Evolutionary conservation across 2,329 filamentous ascomycete genomes (phyloP), one percentile per base, ranked within the genome.

Genomic region (Ophioceras dolichostomum): DNA sequence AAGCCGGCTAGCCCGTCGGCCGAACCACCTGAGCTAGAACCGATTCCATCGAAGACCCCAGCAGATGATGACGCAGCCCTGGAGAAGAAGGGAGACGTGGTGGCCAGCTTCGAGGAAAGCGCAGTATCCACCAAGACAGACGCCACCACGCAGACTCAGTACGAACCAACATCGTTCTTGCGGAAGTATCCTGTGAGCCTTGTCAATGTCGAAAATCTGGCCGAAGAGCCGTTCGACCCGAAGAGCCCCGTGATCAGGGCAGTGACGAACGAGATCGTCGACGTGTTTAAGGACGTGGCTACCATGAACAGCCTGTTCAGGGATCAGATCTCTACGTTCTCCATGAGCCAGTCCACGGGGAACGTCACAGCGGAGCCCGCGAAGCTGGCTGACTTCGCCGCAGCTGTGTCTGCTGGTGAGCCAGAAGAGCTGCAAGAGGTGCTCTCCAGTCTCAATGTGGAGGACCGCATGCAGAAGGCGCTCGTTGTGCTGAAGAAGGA

Each of bases 211-310:
- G 87, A 96, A 43, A 98, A 98, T 49, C 68, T 98, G 38, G 68
- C 70, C 1, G 91, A 98, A 51, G 83, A 94, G 51, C 80, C 87
- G 0, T 84, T 84, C 55, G 91, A 96, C 56, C 81, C 86, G 53
- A 93, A 89, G 60, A 91, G 83, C 51, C 80, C 81, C 14, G 79
- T 91, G 24, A 87, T 96, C 42, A 80, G 86, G 39, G 91, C 91
- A 10, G 78, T 98, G 32, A 91, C 89, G 35, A 94, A 89, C 52
- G 93, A 98, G 62, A 96, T 98, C 43, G 87, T 98, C 55, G 96
- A 95, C 56, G 91, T 94, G 1, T 96, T 95, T 68, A 96, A 95
- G 62, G 88, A 96, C 56, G 86, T 98, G 38, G 89, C 89, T 9
- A 82, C 79, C 32, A 76, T 95, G 60, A 98, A 96, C 62, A 86